Base-by-base conservation (phyloP, 2,329 filamentous ascomycete genomes). In the Hymenoscyphus occultus region DNA sequence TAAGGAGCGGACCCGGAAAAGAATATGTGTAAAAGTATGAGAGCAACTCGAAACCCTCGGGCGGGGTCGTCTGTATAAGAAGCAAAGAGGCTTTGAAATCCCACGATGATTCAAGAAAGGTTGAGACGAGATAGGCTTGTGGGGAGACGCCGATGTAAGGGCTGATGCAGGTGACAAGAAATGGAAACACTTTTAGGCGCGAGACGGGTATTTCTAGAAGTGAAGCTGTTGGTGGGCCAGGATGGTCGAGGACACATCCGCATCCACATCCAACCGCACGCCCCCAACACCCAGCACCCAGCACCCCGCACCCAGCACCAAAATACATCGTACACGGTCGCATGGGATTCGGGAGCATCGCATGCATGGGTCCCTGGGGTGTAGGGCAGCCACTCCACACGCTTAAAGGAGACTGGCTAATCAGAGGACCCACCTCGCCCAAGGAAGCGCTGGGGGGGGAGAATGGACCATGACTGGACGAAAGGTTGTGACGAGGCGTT, bases 151-250 rank as follows among this genome's bases (percentile, higher is more conserved):
- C 65, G 56, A 51, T 64, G 65, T 65, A 61, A 22, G 57, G 63
- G 68, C 68, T 69, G 61, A 70, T 71, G 71, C 70, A 72, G 65
- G 71, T 71, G 69, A 71, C 65, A 67, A 70, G 65, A 66, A 65
- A 61, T 60, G 22, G 65, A 67, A 67, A 71, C 71, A 67, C 68
- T 39, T 68, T 70, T 71, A 71, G 67, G 70, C 68, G 69, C 69
- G 70, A 67, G 64, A 64, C 28, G 54, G 54, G 54, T 71, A 71
- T 72, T 70, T 71, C 69, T 66, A 73, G 70, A 70, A 70, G 65
- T 35, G 9, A 35, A 35, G 35, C 35, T 35, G 35, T 35, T 35
- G 35, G 35, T 35, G 35, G 35, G 35, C 4, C 35, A 35, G 35
- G 35, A 35, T 35, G 5, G 35, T 35, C 35, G 35, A 35, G 56